These are phyloP conservation scores for Daedalea quercina DNA, from an alignment of 768 basidiomycete species.

Conservation along the genomic window DNA sequence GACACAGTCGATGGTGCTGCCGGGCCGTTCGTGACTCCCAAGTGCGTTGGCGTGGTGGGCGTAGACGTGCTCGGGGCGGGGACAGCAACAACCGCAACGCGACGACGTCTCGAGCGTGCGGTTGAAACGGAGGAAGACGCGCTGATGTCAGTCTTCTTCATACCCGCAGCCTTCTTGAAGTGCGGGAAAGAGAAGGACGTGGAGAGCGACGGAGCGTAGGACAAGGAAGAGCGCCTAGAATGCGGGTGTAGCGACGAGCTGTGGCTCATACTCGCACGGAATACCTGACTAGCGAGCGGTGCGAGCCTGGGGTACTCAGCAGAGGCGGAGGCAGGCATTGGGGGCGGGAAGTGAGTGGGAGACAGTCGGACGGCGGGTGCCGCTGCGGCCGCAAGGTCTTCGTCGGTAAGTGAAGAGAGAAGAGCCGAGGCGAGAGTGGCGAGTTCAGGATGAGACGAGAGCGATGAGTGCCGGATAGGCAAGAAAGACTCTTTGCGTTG, in stretches of 20 bases:
- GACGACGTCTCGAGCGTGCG: constrained; percentile 6
- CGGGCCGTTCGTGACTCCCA: constrained; percentile 1
- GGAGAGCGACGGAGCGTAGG: background rate
- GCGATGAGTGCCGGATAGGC: background rate
- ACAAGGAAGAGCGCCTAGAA: constrained; percentile 6
- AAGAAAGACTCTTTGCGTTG: background rate
- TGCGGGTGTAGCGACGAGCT: constrained; percentile 14
- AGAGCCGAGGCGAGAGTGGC: background rate
- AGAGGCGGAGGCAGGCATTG: background rate
- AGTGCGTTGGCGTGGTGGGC: background rate
- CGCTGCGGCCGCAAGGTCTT: background rate
- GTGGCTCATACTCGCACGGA: constrained; percentile 14
- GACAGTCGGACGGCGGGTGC: background rate
- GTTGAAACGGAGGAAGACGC: constrained; percentile 9
- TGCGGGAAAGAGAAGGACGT: background rate
- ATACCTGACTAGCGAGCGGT: constrained; percentile 17
- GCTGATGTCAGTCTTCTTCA: background rate
- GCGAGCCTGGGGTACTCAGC: constrained; percentile 11
- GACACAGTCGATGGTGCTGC: background rate
- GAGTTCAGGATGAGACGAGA: background rate
- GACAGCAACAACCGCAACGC: constrained; percentile 8
- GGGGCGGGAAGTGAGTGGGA: background rate
- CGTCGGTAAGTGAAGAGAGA: background rate
- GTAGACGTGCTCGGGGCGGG: background rate
- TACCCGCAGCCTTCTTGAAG: background rate